Base-by-base conservation (phyloP, 805 yeast species). In the Debaryomyces castellii region DNA sequence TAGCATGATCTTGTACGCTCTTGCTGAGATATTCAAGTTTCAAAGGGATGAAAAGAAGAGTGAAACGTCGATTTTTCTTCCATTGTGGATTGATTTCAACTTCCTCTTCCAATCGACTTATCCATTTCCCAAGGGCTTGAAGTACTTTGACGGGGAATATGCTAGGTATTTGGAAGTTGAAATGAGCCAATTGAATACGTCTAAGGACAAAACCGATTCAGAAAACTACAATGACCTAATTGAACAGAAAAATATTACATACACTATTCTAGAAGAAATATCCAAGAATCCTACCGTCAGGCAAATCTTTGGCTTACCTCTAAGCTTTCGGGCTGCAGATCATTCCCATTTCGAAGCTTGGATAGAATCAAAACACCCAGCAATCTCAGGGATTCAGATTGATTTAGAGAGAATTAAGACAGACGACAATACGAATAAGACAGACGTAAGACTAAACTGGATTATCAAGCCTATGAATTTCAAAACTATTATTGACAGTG, bases 341-440 rank as follows among this genome's bases (percentile, higher is more conserved):
- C 34, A 50, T 4, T 34, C 44, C 1, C 38, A 48, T 8, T 58
- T 65, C 35, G 45, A 54, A 6, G 57, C 67, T 2, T 67, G 73
- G 73, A 43, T 67, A 9, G 67, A 68, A 45, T 52, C 60, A 14
- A 55, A 52, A 21, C 48, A 51, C 39, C 63, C 69, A 5, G 57
- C 66, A 3, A 44, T 69, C 1, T 64, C 67, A 5, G 74, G 74
- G 0, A 39, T 63, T 12, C 49, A 51, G 33, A 40, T 67, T 10
- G 46, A 50, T 4, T 44, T 62, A n/a, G 37, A 40, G 22, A 22
- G 27, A 27, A 10, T 4, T 11, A 21, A 43, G 16, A 3, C 5
- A 6, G 22, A n/a, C 3, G 39, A 46, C 16, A 53, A 11, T 7
- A n/a, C 9, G 3, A 27, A 17, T 9, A 21, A 10, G 7, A 32